Evolutionary conservation across 2,329 filamentous ascomycete species (phyloP).

Genomic region (Shiraia sp.): DNA sequence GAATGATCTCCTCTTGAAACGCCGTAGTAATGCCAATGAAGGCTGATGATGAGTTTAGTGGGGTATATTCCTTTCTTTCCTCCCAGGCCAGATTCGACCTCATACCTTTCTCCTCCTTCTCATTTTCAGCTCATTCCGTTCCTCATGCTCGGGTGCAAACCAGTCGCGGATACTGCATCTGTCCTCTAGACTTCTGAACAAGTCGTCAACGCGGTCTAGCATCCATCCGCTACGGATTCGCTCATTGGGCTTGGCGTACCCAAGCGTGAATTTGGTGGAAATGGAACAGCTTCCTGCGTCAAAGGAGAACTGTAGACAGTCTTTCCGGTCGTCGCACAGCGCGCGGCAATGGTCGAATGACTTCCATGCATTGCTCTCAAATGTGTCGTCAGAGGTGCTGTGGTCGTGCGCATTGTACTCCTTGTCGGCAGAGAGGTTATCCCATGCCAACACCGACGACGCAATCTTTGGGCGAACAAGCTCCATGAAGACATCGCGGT

Average conservation of each 20-base stretch:
- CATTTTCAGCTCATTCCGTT: conserved; percentile 19
- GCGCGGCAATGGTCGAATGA: conserved; percentile 40
- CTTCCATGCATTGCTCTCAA: conserved; percentile 41
- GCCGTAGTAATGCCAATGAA: conserved; percentile 3
- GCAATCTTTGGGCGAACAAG: conserved; percentile 37
- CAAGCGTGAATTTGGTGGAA: conserved; percentile 34
- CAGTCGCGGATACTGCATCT: conserved; percentile 39
- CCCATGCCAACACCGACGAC: conserved; percentile 30
- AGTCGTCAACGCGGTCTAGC: conserved; percentile 39
- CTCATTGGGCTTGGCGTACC: conserved; percentile 34
- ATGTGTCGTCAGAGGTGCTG: conserved; percentile 16
- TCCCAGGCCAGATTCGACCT: neutral
- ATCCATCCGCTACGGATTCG: conserved; percentile 41
- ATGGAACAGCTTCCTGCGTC: conserved; percentile 37
- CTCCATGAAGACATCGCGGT: conserved; percentile 44
- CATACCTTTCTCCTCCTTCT: conserved; percentile 13
- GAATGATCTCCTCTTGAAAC: neutral
- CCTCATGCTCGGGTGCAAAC: conserved; percentile 32
- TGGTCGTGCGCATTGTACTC: conserved; percentile 43
- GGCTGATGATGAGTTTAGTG: neutral
- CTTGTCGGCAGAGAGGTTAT: conserved; percentile 42
- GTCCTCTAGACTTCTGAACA: conserved; percentile 37
- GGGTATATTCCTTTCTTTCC: neutral
- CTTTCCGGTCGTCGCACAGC: conserved; percentile 36
- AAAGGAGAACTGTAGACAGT: conserved; percentile 43